Evolutionary conservation across 495 filamentous ascomycete genomes (phyloP).

Genomic region (Penicillium tannophilum): DNA sequence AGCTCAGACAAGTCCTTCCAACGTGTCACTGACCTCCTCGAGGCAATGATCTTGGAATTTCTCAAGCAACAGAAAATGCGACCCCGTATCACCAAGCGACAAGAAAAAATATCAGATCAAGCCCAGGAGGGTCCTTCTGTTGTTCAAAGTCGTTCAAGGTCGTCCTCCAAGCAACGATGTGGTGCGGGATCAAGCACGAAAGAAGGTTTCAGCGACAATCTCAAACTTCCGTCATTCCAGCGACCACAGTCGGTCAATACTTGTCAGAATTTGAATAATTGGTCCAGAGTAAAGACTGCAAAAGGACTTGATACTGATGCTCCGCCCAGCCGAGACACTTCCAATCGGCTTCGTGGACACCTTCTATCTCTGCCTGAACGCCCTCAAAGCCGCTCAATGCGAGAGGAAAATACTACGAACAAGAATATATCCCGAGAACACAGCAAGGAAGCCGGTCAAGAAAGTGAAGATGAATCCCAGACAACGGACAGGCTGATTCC

Average conservation of each 20-base stretch:
- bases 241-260: constrained; percentile 16
- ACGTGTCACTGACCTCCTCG: constrained; percentile 61
- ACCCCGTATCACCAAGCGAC: constrained; percentile 41
- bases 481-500: constrained; percentile 43
- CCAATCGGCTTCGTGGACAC: neutral
- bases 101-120: constrained; percentile 7
- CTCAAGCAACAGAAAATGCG: constrained; percentile 66
- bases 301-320: constrained; percentile 21
- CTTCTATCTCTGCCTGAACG: neutral
- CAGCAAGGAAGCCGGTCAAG: neutral
- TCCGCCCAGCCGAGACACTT: neutral
- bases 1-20: constrained; percentile 50
- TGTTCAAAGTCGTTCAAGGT: constrained; percentile 1
- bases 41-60: constrained; percentile 66
- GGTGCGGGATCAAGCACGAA: constrained; percentile 20
- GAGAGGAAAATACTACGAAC: neutral
- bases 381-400: neutral
- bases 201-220: constrained; percentile 25
- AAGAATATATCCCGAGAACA: neutral
- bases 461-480: neutral
- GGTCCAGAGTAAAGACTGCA: constrained; percentile 70
- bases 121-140: neutral
- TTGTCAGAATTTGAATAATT: constrained; percentile 53
- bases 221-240: constrained; percentile 42
- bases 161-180: neutral